phyloP scores from a whole-genome alignment of 108 stramenopile genomes.

The Nannochloropsis gaditana region DNA sequence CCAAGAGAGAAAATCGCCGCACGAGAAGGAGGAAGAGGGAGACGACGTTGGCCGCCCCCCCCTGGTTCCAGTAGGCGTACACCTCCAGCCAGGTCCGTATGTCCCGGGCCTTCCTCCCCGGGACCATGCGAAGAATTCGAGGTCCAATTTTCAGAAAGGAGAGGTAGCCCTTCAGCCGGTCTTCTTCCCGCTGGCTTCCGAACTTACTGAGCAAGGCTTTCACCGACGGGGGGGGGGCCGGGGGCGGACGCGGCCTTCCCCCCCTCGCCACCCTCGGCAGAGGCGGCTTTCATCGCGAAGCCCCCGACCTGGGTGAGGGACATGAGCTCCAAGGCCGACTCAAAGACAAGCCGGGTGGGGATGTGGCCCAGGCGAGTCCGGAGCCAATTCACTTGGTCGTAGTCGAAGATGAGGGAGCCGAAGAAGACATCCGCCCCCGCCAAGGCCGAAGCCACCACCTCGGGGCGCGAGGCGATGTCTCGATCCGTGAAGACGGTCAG shows the following conservation, averaged over 20 bases:
- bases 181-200: constrained; percentile 71
- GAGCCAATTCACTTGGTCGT: constrained; percentile 60
- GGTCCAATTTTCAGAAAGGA: constrained; percentile 76
- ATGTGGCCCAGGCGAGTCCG: constrained; percentile 49
- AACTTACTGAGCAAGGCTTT: constrained; percentile 70
- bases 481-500: constrained; percentile 45
- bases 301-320: constrained; percentile 61
- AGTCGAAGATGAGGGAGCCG: constrained; percentile 70
- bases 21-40: constrained; percentile 39
- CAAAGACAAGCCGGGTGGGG: constrained; percentile 67
- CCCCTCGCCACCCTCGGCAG: constrained; percentile 18
- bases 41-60: constrained; percentile 36
- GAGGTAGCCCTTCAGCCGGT: constrained; percentile 68
- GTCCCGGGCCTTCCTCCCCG: constrained; percentile 74
- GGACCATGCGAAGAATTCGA: constrained; percentile 66
- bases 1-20: constrained; percentile 30
- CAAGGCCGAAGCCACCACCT: constrained; percentile 55
- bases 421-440: constrained; percentile 66
- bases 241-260: constrained; percentile 40
- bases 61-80: constrained; percentile 68
- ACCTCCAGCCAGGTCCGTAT: constrained; percentile 71
- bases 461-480: constrained; percentile 25
- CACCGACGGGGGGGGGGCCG: constrained; percentile 70
- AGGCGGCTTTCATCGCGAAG: constrained; percentile 58
- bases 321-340: constrained; percentile 76